Base-by-base conservation (phyloP, 345 rosid genomes). In the Dimocarpus longan region DNA sequence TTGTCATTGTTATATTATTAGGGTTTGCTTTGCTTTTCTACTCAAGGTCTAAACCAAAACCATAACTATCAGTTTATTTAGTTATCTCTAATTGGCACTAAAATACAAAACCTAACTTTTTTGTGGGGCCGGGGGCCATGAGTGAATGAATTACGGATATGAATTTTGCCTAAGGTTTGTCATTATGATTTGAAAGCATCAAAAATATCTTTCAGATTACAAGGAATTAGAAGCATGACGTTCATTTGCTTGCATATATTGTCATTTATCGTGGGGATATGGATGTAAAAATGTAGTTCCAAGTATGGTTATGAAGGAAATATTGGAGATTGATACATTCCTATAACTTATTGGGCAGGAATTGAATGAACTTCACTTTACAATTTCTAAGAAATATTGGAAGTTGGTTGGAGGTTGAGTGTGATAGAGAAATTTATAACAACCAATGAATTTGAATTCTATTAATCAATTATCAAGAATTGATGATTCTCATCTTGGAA, bases 21-120 rank as follows among this genome's bases (percentile, higher is more conserved):
- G 44, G 24, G 46, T 69, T 69, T 69, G 22, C 10, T 40, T 9
- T 48, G 3, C 1, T 32, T 32, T 32, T 32, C 37, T 10, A 10
- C 8, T 3, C 15, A 40, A 57, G 24, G 37, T 32, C 37, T 32
- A 2, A 32, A 32, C 0, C 37, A 32, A 32, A 32, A 32, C 37
- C 37, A 2, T 32, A 32, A 3, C 37, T 32, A 32, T 32, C 37
- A 11, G 15, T 50, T 50, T n/a, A 57, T 12, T 57, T 57, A 18
- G 8, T 19, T 19, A 60, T n/a, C 65, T 6, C 65, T 60, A 22
- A n/a, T 19, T 52, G 10, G 18, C 21, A 66, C 65, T 60, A 75
- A 16, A 50, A 66, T 48, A 66, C 71, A 76, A 76, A 76, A 19
- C 52, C 40, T 76, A 44, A 37, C 79, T 76, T 76, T 75, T 8